phyloP scores from a whole-genome alignment of 2,329 filamentous ascomycete species.

The Clarireedia homoeocarpa region DNA sequence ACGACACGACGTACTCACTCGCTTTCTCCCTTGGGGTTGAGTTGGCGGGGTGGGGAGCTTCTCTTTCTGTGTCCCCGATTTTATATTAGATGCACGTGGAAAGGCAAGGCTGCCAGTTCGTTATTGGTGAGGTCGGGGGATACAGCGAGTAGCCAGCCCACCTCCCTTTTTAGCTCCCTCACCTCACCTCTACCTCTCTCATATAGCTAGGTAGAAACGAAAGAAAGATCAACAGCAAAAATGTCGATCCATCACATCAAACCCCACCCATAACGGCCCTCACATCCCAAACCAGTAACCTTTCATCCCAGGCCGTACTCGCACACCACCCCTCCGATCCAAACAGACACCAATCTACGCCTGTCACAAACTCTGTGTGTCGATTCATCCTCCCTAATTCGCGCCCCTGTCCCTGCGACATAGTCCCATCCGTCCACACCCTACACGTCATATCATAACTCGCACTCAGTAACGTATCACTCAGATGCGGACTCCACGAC shows the following conservation, averaged over 20 bases:
- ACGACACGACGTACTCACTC: not conserved
- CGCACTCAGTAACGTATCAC: slow-evolving; percentile 76
- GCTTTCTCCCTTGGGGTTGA: not conserved
- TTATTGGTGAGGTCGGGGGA: too few relatives aligned
- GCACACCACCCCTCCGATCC: slow-evolving; percentile 94
- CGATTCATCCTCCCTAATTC: slow-evolving; percentile 67
- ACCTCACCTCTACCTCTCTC: too few relatives aligned
- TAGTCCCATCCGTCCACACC: slow-evolving; percentile 73
- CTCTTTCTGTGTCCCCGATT: not conserved
- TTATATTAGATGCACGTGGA: too few relatives aligned
- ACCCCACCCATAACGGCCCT: slow-evolving; percentile 47
- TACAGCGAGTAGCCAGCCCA: too few relatives aligned
- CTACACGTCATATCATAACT: slow-evolving; percentile 98
- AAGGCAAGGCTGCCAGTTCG: too few relatives aligned
- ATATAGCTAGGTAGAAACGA: too few relatives aligned
- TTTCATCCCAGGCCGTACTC: slow-evolving; percentile 90
- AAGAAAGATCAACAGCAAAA: too few relatives aligned
- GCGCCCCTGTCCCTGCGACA: slow-evolving; percentile 31
- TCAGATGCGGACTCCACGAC: slow-evolving; percentile 90
- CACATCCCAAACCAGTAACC: slow-evolving; percentile 87
- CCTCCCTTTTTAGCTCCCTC: too few relatives aligned
- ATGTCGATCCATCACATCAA: not conserved
- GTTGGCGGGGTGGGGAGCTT: not conserved
- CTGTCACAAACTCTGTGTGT: slow-evolving; percentile 93
- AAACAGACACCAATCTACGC: slow-evolving; percentile 97